Conservation (phyloP, 805 yeast genomes). For the Cyberlindnera subsufficiens region DNA sequence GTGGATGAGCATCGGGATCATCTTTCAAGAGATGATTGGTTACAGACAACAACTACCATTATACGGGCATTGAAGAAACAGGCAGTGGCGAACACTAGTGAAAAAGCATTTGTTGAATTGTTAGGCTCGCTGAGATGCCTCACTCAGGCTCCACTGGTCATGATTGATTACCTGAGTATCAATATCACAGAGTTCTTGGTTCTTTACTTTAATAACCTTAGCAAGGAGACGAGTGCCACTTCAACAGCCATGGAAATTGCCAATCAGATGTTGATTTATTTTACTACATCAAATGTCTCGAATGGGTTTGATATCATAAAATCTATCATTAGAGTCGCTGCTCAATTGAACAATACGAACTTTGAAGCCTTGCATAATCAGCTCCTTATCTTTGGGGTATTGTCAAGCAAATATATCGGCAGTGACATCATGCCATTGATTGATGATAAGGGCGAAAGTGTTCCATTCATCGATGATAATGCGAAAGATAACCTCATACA, state of each 20-base stretch:
- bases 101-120: conserved; percentile 25
- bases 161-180: conserved; percentile 15
- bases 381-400: conserved; percentile 37
- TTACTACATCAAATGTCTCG: conserved; percentile 34
- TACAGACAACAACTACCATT: conserved; percentile 3
- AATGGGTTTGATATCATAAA: conserved; percentile 33
- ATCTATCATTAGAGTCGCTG: conserved; percentile 32
- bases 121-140: conserved; percentile 20
- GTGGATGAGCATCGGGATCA: conserved; percentile 17
- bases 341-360: conserved; percentile 33
- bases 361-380: conserved; percentile 39
- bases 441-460: conserved; percentile 12
- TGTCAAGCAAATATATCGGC: conserved; percentile 36
- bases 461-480: not conserved
- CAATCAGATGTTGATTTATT: conserved; percentile 38
- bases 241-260: conserved; percentile 35
- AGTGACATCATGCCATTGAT: conserved; percentile 19
- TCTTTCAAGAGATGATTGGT: conserved; percentile 15
- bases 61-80: conserved; percentile 11
- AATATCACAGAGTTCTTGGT: conserved; percentile 16
- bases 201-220: conserved; percentile 17
- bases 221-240: conserved; percentile 26
- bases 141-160: conserved; percentile 21
- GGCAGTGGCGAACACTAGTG: conserved; percentile 9
- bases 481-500: conserved; percentile 10